Evolutionary conservation across 2,329 filamentous ascomycete species (phyloP), one percentile per base, ranked within the genome.

Genomic region (Shiraia bambusicola): DNA sequence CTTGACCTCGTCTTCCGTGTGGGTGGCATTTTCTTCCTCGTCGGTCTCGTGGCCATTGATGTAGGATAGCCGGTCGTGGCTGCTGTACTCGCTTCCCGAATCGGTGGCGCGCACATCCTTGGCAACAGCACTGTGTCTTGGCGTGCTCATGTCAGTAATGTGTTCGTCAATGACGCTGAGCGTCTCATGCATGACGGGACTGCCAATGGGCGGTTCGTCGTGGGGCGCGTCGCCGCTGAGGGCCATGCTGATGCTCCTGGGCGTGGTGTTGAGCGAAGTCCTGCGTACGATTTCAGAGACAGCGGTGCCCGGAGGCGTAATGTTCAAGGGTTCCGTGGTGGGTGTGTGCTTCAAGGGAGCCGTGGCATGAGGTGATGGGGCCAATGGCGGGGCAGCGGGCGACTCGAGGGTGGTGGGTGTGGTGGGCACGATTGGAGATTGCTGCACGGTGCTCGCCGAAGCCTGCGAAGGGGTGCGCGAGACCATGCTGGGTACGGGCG

Each of bases 91-190:
- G 71, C 89, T 95, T 35, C 85, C 87, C 2, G 90, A 94, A 66
- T 94, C 88, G 49, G 83, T 88, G 13, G 46, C 69, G 40, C 76
- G 59, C 52, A 80, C 73, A 50, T 84, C 66, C 52, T 80, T 78
- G 14, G 66, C 61, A 31, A 72, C 56, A 42, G 77, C 49, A 59
- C 75, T 77, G 47, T 81, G 78, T 16, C 79, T 76, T 39, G 80
- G 80, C 5, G 77, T 81, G 63, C 76, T 79, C 72, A 97, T 80
- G 65, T 95, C 87, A 29, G 89, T 95, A 56, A 97, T 95, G 65
- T 96, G 92, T 70, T 97, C 92, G 66, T 97, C 86, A 59, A 97
- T 97, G 44, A 97, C 92, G 61, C 90, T 95, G 37, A 97, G 73
- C 0, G 92, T 96, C 67, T 97, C 91, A 65, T 91, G 90, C 75